Base-by-base conservation (phyloP, 495 filamentous ascomycete genomes). In the Umbilicaria muhlenbergii region DNA sequence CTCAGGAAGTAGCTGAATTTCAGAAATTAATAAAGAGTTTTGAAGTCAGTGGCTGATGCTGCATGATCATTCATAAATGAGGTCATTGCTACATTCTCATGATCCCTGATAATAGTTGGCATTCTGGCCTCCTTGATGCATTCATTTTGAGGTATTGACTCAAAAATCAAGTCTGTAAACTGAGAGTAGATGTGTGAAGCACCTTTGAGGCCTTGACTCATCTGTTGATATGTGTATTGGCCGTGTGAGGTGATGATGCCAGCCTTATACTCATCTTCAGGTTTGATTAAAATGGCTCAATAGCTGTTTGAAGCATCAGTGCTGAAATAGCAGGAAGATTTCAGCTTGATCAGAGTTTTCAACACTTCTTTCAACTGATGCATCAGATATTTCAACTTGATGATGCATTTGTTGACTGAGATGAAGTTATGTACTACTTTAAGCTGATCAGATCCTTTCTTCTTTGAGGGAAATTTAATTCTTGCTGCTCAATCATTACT, bases 311-410 rank as follows among this genome's bases (percentile, higher is more conserved):
- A 14, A 0, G 36, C 38, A 34, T 50, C 39, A 12, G 38, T 31
- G 14, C 5, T 15, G 18, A 50, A 46, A 12, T 15, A 48, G 1
- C 13, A 15, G 3, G 5, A 21, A 17, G 15, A 43, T 5, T 38
- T 18, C 19, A 24, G 45, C 18, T 24, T 24, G 11, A 50, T 38
- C 1, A 50, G 7, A 5, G 28, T 50, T 0, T 42, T 38, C 1
- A 50, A 1, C n/a, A 50, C 47, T 15, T 46, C 47, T 5, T 50
- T 36, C 1, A 50, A 14, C 17, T 16, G 36, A 24, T 50, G 47
- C 44, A 47, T 50, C 4, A 43, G 43, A 28, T 50, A 50, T 5
- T 32, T n/a, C 2, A 41, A 36, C 35, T 50, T 50, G 7, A 50
- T 40, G 7, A 41, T 50, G 36, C 13, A 39, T 2, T 36, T 32